Evolutionary conservation across 805 yeast genomes (phyloP).

Genomic region (Lipomyces oligophaga): DNA sequence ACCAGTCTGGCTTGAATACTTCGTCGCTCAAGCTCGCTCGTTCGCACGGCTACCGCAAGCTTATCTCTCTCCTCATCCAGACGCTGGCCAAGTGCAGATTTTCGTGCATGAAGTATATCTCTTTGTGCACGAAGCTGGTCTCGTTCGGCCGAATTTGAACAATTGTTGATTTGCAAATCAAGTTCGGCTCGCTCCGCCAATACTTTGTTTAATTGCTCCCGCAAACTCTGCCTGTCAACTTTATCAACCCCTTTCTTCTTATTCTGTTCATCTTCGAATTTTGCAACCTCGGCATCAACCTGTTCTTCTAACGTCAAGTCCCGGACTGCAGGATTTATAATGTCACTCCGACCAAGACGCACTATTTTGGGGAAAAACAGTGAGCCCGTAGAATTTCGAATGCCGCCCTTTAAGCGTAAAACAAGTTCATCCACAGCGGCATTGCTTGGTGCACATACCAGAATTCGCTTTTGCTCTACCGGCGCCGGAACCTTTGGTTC

Average conservation of each 20-base stretch:
- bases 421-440: conserved; percentile 98
- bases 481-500: conserved; percentile 13
- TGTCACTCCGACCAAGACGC: conserved; percentile 86
- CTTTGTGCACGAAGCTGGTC: conserved; percentile 41
- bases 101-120: conserved; percentile 54
- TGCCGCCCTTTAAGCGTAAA: conserved; percentile 71
- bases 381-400: conserved; percentile 44
- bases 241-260: conserved; percentile 33
- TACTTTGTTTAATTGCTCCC: conserved; percentile 50
- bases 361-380: conserved; percentile 63
- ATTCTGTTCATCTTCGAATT: conserved; percentile 27
- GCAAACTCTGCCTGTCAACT: conserved; percentile 40
- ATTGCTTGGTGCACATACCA: conserved; percentile 96
- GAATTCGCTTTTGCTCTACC: conserved; percentile 50
- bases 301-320: conserved; percentile 82
- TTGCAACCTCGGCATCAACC: conserved; percentile 56
- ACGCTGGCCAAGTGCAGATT: conserved; percentile 66
- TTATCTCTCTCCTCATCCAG: conserved; percentile 77
- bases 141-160: conserved; percentile 32
- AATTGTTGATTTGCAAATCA: conserved; percentile 41
- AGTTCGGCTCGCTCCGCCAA: conserved; percentile 56
- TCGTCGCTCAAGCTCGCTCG: conserved; percentile 72
- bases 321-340: conserved; percentile 73
- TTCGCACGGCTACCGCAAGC: conserved; percentile 63
- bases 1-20: conserved; percentile 70